Conservation (phyloP, 2,329 filamentous ascomycete species). For the Ophiocordyceps polyrhachis-furcata region DNA sequence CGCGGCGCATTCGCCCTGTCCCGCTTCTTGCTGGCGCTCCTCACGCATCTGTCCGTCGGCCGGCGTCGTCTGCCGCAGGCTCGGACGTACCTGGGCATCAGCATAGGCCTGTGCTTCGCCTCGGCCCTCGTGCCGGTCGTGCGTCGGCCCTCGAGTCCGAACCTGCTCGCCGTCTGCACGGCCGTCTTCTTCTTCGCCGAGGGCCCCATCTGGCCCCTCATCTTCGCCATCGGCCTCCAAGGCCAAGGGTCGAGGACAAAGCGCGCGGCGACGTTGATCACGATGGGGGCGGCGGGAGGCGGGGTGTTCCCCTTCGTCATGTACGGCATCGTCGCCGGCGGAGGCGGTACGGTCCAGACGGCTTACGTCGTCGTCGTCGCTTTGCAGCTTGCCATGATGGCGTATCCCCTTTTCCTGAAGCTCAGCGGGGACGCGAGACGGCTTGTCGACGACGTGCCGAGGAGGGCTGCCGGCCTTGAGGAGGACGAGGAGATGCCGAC, state of each 20-base stretch:
- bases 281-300: constrained; percentile 56
- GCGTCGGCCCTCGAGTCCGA: constrained; percentile 23
- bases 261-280: constrained; percentile 57
- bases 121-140: constrained; percentile 28
- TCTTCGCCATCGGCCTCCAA: constrained; percentile 62
- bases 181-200: constrained; percentile 64
- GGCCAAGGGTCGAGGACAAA: constrained; percentile 70
- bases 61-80: constrained; percentile 39
- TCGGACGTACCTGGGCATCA: constrained; percentile 48
- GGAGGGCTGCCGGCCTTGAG: constrained; percentile 4
- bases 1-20: constrained; percentile 57
- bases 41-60: constrained; percentile 39
- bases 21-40: constrained; percentile 45
- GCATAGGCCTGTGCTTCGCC: constrained; percentile 41
- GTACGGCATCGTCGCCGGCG: constrained; percentile 41
- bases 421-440: constrained; percentile 25
- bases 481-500: constrained; percentile 6
- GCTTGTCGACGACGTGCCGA: constrained; percentile 19
- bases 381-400: constrained; percentile 24
- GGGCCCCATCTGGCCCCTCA: constrained; percentile 64
- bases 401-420: constrained; percentile 31
- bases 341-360: constrained; percentile 41
- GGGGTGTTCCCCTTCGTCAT: constrained; percentile 58
- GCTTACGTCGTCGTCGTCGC: constrained; percentile 45
- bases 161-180: constrained; percentile 39